Base-by-base conservation (phyloP, 2,329 filamentous ascomycete genomes). In the Coniochaeta sp. region DNA sequence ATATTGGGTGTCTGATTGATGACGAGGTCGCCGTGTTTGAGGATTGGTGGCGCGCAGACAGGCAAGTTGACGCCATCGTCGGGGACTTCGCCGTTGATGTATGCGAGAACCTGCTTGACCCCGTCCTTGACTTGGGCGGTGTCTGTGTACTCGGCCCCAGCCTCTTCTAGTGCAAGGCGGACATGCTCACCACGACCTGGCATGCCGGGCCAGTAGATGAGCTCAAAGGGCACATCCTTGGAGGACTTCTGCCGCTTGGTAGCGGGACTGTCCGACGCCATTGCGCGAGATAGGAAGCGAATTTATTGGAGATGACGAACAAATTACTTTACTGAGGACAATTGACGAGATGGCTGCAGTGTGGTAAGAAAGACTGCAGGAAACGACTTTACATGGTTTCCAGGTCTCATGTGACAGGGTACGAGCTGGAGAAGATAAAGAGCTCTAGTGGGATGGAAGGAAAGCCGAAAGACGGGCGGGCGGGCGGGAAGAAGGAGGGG, bases 181-280 rank as follows among this genome's bases (percentile, higher is more conserved):
- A 92, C 76, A 71, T 85, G 84, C 70, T 93, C 90, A 63, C 86
- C 90, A 57, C 90, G 87, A 44, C 90, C 90, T 36, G 90, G 90
- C 28, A 91, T 75, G 19, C 72, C 73, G 19, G 88, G 87, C 83
- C 88, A 90, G 80, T 92, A 92, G 69, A 90, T 77, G 61, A 90
- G 81, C 64, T 87, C 78, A 70, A 88, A 89, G 0, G 79, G 75
- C 59, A 74, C 70, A 56, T 79, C 76, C 62, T 81, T 77, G 66
- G 72, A 64, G 14, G 74, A 74, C 66, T 72, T 75, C 36, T 75
- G 75, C 55, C 72, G 73, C 64, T 76, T 77, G 34, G 68, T 11
- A 14, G 54, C 28, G 28, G 54, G 31, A 2, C 17, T 38, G 31
- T 31, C 47, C 6, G 47, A 52, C 8, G 47, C 47, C 47, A 52